A percentile compares a stretch with the other conserved stretches of the same genome.
Conservation (phyloP, 306 rosid species). For the Canavalia ensiformis region DNA sequence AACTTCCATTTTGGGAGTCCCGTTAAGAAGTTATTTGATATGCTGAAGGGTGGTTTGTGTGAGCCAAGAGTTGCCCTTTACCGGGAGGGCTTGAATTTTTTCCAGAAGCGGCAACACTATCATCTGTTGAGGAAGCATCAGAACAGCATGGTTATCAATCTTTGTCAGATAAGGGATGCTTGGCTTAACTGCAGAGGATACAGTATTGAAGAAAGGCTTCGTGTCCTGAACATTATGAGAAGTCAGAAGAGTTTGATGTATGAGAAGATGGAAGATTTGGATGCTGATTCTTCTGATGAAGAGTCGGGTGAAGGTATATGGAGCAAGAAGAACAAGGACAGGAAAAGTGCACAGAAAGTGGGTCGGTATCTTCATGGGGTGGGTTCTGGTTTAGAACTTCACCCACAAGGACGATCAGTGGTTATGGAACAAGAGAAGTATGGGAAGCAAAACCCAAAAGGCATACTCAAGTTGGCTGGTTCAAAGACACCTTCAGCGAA, state of each 20-base stretch:
- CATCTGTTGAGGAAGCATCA: conserved; percentile 93
- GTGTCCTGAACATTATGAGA: conserved; percentile 81
- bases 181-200: conserved; percentile 93
- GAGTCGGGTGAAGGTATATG: conserved; percentile 69
- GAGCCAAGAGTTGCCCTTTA: conserved; percentile 99
- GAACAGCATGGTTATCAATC: conserved; percentile 83
- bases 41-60: conserved; percentile 95
- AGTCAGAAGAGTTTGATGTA: conserved; percentile 86
- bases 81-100: conserved; percentile 82
- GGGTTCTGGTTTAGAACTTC: conserved; percentile 61
- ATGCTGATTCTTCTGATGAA: conserved; percentile 73
- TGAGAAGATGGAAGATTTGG: conserved; percentile 79
- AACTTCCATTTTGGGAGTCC: conserved; percentile 97
- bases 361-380: conserved; percentile 60
- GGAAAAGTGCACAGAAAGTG: conserved; percentile 59
- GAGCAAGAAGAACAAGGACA: conserved; percentile 67
- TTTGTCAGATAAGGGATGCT: conserved; percentile 95
- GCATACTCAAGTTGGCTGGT: conserved; percentile 78
- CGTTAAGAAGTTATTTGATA: conserved; percentile 74
- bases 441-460: conserved; percentile 80
- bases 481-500: conserved; percentile 62
- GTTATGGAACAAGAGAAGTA: conserved; percentile 59
- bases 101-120: conserved; percentile 86
- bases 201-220: conserved; percentile 92
- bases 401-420: conserved; percentile 52